Evolutionary conservation across 148 eudicot species (phyloP).

Genomic region (Spergularia marina): DNA sequence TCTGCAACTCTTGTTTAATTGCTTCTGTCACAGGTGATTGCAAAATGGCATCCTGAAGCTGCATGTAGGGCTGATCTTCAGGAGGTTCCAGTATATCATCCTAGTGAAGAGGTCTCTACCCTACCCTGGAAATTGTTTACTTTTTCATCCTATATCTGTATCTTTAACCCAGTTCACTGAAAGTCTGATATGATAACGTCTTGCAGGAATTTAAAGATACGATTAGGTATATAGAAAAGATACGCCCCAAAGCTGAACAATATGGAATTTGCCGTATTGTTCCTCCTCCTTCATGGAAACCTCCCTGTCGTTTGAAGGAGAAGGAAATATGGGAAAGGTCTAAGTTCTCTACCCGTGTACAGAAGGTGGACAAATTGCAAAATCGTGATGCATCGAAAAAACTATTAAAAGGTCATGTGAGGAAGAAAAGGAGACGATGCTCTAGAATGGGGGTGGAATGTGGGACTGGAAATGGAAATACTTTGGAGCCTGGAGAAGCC

Average conservation of each 20-base stretch:
- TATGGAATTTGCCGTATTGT: constrained; percentile 95
- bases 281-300: constrained; percentile 92
- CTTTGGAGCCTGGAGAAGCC: constrained; percentile 31
- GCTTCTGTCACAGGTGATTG: constrained; percentile 59
- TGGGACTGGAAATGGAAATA: constrained; percentile 41
- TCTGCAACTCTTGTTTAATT: neutral
- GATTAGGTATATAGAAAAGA: constrained; percentile 63
- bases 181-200: constrained; percentile 22
- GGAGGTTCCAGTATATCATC: constrained; percentile 93
- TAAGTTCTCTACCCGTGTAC: constrained; percentile 74
- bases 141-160: neutral
- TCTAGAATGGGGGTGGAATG: constrained; percentile 47
- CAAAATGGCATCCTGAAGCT: constrained; percentile 85
- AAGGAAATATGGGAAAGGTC: constrained; percentile 68
- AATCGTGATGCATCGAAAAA: constrained; percentile 67
- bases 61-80: constrained; percentile 69
- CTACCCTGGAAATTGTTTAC: constrained; percentile 7
- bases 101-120: constrained; percentile 78
- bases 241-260: constrained; percentile 70
- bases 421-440: constrained; percentile 82
- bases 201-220: constrained; percentile 87
- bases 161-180: constrained; percentile 10
- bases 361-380: constrained; percentile 90
- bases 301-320: constrained; percentile 72
- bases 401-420: constrained; percentile 41